Evolutionary conservation across 805 yeast species (phyloP).

Genomic region (Candida loeiensis): DNA sequence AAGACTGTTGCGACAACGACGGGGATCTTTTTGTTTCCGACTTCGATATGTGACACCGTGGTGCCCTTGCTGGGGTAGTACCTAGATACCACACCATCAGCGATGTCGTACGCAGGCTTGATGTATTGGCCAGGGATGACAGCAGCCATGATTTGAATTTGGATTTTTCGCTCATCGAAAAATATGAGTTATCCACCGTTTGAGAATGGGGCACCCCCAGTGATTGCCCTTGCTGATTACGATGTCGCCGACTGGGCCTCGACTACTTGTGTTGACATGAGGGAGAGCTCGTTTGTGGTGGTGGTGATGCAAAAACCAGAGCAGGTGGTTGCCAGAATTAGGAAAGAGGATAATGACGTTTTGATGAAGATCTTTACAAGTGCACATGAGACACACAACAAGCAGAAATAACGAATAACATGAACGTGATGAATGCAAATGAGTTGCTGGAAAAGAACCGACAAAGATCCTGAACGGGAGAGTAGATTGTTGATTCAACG

Average conservation of each 20-base stretch:
- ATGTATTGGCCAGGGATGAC: constrained; percentile 73
- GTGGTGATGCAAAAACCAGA: constrained; percentile 45
- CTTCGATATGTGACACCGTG: constrained; percentile 43
- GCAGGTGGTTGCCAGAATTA: constrained; percentile 43
- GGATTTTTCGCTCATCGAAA: constrained; percentile 7
- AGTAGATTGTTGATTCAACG: too few species aligned
- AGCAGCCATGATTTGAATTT: not conserved
- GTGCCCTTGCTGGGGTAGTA: constrained; percentile 68
- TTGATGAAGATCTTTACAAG: constrained; percentile 44
- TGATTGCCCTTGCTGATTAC: constrained; percentile 42
- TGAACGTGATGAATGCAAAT: not conserved
- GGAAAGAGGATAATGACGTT: constrained; percentile 32
- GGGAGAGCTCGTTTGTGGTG: constrained; percentile 34
- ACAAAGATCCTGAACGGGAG: too few species aligned
- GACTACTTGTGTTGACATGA: constrained; percentile 46
- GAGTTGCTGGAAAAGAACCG: too few species aligned
- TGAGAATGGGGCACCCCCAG: constrained; percentile 46
- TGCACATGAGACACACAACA: constrained; percentile 35
- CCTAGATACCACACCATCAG: constrained; percentile 29
- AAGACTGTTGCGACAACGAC: constrained; percentile 57
- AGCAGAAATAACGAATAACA: constrained; percentile 9
- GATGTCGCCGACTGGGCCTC: constrained; percentile 52
- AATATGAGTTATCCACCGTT: constrained; percentile 35
- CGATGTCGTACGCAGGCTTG: constrained; percentile 49
- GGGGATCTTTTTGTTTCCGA: constrained; percentile 33